A percentile compares a stretch with the other conserved stretches of the same genome.
Conservation (phyloP, 495 filamentous ascomycete genomes). For the Cladorrhinum samala region DNA sequence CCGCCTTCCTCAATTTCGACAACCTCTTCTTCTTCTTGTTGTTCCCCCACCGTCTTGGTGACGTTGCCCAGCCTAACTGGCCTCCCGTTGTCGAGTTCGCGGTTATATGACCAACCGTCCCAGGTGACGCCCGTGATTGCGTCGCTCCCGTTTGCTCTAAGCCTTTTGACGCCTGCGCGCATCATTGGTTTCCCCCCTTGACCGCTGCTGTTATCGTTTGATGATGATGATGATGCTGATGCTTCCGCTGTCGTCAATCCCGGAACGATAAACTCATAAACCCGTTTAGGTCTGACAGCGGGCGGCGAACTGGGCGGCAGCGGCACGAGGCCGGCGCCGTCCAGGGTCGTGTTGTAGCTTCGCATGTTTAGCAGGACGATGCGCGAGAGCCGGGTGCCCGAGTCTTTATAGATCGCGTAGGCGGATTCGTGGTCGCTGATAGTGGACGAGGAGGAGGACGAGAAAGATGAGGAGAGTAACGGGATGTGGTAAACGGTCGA, state of each 20-base stretch:
- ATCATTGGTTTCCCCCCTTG: too few relatives aligned
- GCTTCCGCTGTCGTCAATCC: background rate
- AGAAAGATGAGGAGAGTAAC: too few relatives aligned
- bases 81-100: slow-evolving; percentile 49
- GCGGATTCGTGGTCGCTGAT: slow-evolving; percentile 48
- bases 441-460: too few relatives aligned
- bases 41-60: too few relatives aligned
- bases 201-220: too few relatives aligned
- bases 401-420: slow-evolving; percentile 53
- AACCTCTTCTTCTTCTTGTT: slow-evolving; percentile 47
- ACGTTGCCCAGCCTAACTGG: slow-evolving; percentile 53
- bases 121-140: slow-evolving; percentile 56
- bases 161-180: slow-evolving; percentile 40
- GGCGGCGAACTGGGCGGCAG: slow-evolving; percentile 18
- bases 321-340: slow-evolving; percentile 30
- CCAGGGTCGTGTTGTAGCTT: slow-evolving; percentile 52
- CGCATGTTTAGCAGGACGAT: slow-evolving; percentile 55
- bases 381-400: slow-evolving; percentile 31
- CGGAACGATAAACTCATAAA: slow-evolving; percentile 39
- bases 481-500: slow-evolving; percentile 40
- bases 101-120: slow-evolving; percentile 60
- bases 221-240: too few relatives aligned
- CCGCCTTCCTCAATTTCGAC: slow-evolving; percentile 36
- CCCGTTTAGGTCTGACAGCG: slow-evolving; percentile 24
- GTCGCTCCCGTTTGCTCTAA: slow-evolving; percentile 59